Percentiles rank a stretch among this genome's conserved stretches.
Evolutionary conservation across 2,329 filamentous ascomycete species (phyloP).

Genomic region (Calonectria leucothoes): DNA sequence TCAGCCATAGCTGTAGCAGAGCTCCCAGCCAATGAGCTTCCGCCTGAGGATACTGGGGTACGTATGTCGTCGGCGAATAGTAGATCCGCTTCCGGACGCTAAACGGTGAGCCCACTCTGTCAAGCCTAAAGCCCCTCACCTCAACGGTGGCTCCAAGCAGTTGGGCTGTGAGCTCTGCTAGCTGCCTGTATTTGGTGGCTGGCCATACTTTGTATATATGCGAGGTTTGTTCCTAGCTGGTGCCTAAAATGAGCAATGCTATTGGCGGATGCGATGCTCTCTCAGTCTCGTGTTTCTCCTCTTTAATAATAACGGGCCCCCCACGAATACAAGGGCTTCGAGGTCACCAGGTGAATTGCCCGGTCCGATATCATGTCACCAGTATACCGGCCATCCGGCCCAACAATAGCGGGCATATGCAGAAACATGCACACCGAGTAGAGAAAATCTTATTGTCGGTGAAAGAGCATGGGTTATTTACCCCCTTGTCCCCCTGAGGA

Average conservation of each 20-base stretch:
- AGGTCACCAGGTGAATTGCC: constrained; percentile 37
- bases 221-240: background rate
- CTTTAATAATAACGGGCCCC: constrained; percentile 21
- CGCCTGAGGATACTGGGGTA: constrained; percentile 5
- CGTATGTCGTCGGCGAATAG: constrained; percentile 31
- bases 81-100: constrained; percentile 33
- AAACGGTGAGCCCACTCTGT: background rate
- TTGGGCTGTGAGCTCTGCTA: background rate
- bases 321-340: constrained; percentile 32
- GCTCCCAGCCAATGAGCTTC: constrained; percentile 43
- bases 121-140: background rate
- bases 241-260: background rate
- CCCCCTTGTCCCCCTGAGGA: background rate
- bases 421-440: constrained; percentile 20
- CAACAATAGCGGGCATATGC: constrained; percentile 10
- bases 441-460: constrained; percentile 27
- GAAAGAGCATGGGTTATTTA: constrained; percentile 20
- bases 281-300: constrained; percentile 16
- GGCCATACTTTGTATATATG: background rate
- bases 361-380: constrained; percentile 44
- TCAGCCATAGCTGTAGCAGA: constrained; percentile 44
- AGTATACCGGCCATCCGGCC: constrained; percentile 31
- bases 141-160: background rate
- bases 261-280: constrained; percentile 23
- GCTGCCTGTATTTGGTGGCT: background rate